Evolutionary conservation across 2,329 filamentous ascomycete genomes (phyloP).

Genomic region (Podosphaera leucotricha): DNA sequence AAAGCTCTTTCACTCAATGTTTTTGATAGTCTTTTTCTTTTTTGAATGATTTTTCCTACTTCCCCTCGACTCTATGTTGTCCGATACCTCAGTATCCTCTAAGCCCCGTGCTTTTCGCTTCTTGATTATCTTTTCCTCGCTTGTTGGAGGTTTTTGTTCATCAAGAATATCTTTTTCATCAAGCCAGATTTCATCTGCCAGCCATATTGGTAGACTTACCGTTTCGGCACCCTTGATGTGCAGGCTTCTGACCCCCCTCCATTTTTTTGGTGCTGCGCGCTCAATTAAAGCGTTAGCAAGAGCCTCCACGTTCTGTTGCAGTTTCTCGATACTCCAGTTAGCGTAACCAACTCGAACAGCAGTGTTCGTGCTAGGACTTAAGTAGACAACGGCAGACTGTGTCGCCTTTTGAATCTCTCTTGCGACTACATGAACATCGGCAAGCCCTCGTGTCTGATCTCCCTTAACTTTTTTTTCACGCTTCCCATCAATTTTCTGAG

Average conservation of each 20-base stretch:
- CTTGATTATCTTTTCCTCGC: slow-evolving; percentile 14
- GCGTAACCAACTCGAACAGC: slow-evolving; percentile 59
- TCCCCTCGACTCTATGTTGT: slow-evolving; percentile 11
- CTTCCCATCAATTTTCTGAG: slow-evolving; percentile 36
- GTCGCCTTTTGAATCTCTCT: slow-evolving; percentile 63
- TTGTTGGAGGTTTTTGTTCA: background rate
- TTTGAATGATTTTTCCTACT: slow-evolving; percentile 1
- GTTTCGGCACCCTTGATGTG: slow-evolving; percentile 85
- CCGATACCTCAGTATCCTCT: slow-evolving; percentile 9
- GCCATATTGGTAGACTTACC: slow-evolving; percentile 76
- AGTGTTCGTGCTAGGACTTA: slow-evolving; percentile 57
- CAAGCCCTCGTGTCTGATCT: slow-evolving; percentile 19
- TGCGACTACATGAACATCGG: slow-evolving; percentile 31
- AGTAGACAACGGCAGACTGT: slow-evolving; percentile 52
- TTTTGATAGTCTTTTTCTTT: slow-evolving; percentile 8
- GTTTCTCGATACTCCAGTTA: slow-evolving; percentile 47
- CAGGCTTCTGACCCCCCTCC: slow-evolving; percentile 62
- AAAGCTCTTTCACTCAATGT: slow-evolving; percentile 2
- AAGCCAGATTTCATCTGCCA: slow-evolving; percentile 77
- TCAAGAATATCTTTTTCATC: slow-evolving; percentile 48
- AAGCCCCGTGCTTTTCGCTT: slow-evolving; percentile 16
- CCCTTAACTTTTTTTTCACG: slow-evolving; percentile 35
- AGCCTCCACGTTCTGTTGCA: slow-evolving; percentile 59
- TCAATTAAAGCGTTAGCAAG: slow-evolving; percentile 47
- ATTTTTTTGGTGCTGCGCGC: slow-evolving; percentile 64